Conservation (phyloP, 305 asterid genomes). For the Withania somnifera region DNA sequence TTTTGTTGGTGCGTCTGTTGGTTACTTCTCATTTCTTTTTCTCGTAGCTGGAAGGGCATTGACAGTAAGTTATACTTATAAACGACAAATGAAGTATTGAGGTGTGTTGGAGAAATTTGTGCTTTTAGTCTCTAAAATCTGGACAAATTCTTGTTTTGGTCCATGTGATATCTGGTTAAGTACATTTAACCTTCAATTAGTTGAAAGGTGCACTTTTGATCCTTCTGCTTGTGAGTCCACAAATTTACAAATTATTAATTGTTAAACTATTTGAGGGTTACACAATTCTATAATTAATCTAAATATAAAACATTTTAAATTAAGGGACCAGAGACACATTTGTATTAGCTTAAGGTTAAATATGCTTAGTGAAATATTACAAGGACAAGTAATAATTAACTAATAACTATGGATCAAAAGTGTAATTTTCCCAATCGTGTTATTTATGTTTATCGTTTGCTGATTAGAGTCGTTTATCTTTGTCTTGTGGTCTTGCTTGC, state of each 20-base stretch:
- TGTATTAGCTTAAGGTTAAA: not conserved
- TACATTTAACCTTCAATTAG: not conserved
- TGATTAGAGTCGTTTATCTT: not conserved
- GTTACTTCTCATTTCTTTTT: conserved; percentile 95
- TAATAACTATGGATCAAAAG: not conserved
- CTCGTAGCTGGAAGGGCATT: conserved; percentile 97
- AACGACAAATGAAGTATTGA: not conserved
- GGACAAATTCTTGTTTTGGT: not conserved
- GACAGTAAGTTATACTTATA: conserved; percentile 54
- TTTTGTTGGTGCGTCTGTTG: conserved; percentile 97
- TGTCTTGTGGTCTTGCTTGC: not conserved
- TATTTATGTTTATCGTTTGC: not conserved
- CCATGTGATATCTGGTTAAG: not conserved
- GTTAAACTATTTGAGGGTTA: not conserved
- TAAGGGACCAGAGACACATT: not conserved
- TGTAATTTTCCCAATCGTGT: not conserved
- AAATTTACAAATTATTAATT: not conserved
- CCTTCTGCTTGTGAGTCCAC: not conserved
- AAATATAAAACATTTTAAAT: conserved; percentile 2
- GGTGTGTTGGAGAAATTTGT: not conserved
- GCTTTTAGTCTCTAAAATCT: not conserved
- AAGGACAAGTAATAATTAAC: not conserved
- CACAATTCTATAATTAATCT: not conserved
- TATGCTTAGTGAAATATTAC: not conserved
- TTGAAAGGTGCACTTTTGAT: not conserved